Evolutionary conservation across 345 rosid species (phyloP).

Genomic region (Arabis alpina): DNA sequence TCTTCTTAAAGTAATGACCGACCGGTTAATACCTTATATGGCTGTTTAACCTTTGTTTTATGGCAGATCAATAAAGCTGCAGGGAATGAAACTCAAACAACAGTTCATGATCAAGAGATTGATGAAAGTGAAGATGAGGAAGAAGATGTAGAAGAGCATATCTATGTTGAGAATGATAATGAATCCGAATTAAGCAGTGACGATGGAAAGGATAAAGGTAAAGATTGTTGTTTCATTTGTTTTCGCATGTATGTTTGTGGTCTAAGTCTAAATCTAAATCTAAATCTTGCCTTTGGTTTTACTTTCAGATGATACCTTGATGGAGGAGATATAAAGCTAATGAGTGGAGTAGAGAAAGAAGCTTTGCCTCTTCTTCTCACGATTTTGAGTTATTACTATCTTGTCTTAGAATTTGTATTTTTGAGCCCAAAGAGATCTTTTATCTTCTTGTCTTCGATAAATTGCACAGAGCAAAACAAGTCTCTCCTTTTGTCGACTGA

Average conservation of each 20-base stretch:
- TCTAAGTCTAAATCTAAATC: neutral
- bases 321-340: conserved; percentile 36
- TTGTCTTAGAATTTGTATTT: conserved; percentile 22
- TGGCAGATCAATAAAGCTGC: conserved; percentile 72
- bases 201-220: conserved; percentile 46
- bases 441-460: too few relatives aligned
- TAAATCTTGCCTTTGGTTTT: conserved; percentile 16
- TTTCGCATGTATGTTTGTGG: neutral
- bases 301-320: conserved; percentile 40
- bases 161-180: conserved; percentile 64
- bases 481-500: neutral
- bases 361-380: conserved; percentile 11
- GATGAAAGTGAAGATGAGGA: conserved; percentile 64
- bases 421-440: neutral
- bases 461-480: conserved; percentile 15
- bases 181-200: conserved; percentile 82
- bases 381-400: neutral
- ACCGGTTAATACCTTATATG: neutral
- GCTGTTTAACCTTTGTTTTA: neutral
- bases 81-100: conserved; percentile 42
- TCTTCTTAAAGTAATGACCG: neutral
- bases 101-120: conserved; percentile 40
- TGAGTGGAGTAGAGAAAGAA: conserved; percentile 15
- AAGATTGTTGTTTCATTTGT: neutral
- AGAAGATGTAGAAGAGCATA: conserved; percentile 64